phyloP scores from a whole-genome alignment of 2,329 filamentous ascomycete genomes.

The Hymenoscyphus albidus region DNA sequence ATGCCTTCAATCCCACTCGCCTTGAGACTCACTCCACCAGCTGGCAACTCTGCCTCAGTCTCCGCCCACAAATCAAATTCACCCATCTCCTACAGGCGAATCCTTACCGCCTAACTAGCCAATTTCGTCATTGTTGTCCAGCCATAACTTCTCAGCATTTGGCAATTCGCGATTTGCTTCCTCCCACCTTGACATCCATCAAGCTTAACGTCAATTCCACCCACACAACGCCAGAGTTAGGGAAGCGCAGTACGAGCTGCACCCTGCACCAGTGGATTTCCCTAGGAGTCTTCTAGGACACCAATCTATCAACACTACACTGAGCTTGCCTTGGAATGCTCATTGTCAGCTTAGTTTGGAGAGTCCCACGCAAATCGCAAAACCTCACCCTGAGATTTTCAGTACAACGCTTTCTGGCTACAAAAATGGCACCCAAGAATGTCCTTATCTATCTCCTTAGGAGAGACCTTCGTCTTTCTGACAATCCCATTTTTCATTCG shows the following conservation, averaged over 20 bases:
- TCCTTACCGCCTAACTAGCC: neutral
- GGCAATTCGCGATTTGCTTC: neutral
- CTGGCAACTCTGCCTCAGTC: too few species aligned
- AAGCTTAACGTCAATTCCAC: neutral
- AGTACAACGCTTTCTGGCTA: neutral
- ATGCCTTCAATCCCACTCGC: neutral
- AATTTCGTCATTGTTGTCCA: neutral
- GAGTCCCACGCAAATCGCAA: neutral
- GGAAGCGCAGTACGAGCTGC: slow-evolving; percentile 3
- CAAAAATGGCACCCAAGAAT: slow-evolving; percentile 39
- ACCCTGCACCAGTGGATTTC: neutral
- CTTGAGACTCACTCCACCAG: neutral
- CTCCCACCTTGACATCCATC: neutral
- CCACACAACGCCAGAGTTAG: neutral
- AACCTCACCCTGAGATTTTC: neutral
- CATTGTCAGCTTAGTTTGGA: neutral
- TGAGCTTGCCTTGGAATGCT: neutral
- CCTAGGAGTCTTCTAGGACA: slow-evolving; percentile 2
- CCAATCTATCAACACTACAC: neutral
- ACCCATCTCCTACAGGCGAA: neutral
- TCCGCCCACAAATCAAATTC: neutral
- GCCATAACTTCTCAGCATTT: neutral
- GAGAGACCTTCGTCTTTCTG: slow-evolving; percentile 67
- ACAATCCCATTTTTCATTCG: slow-evolving; percentile 69
- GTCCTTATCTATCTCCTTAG: slow-evolving; percentile 69